phyloP scores from a whole-genome alignment of 2,329 filamentous ascomycete genomes.

The Clarireedia hainanense region DNA sequence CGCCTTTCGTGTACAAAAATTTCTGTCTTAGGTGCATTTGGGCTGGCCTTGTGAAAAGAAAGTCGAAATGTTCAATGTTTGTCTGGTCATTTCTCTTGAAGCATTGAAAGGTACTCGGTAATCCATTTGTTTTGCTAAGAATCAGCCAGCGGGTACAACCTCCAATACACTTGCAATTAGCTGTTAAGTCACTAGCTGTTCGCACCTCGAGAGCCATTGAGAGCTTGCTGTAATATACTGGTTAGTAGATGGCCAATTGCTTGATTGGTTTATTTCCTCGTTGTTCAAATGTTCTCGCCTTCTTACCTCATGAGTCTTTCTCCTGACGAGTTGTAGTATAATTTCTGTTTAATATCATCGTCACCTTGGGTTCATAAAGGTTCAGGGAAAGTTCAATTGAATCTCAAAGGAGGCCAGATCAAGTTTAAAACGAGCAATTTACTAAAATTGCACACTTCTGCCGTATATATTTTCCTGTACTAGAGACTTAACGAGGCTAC shows the following conservation, averaged over 20 bases:
- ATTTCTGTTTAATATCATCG: conserved; percentile 2
- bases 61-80: conserved; percentile 30
- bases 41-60: conserved; percentile 16
- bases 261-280: conserved; percentile 12
- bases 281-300: conserved; percentile 8
- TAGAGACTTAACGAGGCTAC: too few species aligned
- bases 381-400: neutral
- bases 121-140: conserved; percentile 1
- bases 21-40: conserved; percentile 22
- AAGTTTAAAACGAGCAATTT: neutral
- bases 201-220: conserved; percentile 12
- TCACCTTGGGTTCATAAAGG: conserved; percentile 2
- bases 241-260: conserved; percentile 26
- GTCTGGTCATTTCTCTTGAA: conserved; percentile 28
- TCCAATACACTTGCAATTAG: conserved; percentile 20
- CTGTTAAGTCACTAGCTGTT: conserved; percentile 17
- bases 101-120: conserved; percentile 27
- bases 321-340: conserved; percentile 24
- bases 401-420: neutral
- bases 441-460: too few species aligned
- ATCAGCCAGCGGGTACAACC: conserved; percentile 6
- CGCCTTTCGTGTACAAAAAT: conserved; percentile 16
- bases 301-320: neutral
- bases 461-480: too few species aligned
- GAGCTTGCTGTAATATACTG: conserved; percentile 27